Base-by-base conservation (phyloP, 805 yeast genomes). In the Nakazawaea anatomiae region DNA sequence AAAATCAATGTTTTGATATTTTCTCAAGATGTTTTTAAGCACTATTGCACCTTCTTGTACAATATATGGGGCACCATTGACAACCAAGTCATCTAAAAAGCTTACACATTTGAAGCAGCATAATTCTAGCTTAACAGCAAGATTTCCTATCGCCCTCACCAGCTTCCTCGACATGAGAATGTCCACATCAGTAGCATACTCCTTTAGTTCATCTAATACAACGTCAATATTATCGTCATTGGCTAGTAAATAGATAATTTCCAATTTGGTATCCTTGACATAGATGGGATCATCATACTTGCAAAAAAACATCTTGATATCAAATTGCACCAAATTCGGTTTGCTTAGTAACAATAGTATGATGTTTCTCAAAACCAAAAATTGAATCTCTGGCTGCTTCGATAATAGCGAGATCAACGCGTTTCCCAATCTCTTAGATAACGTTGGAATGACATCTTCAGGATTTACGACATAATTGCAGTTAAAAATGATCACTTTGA, bases 181-280 rank as follows among this genome's bases (percentile, higher is more conserved):
- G 65, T 91, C 97, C 11, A 88, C 83, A 59, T 89, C 96, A 0
- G 89, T 79, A 4, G 96, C 95, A 65, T 91, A 91, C 58, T 87
- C 96, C 55, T 82, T 85, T 48, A 91, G 66, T 62, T 91, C 98
- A 14, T 79, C 69, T 44, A 91, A 69, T 0, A 92, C 89, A 39
- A 74, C 67, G 5, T 70, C 72, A 44, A 85, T 72, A 58, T 87
- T 87, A 8, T 64, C 56, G 48, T 80, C 82, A 59, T 81, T 77
- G 1, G 97, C 95, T 44, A 92, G 70, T 38, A 89, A 70, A 58
- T 87, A 88, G 27, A 92, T 82, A 52, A 94, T 85, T 62, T 92
- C 97, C 43, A 92, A 71, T 61, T 92, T 92, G 5, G 97, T 87
- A 59, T 89, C 92, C 64, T 90, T 89, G 61, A 92, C 82, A 63